Evolutionary conservation across 2,329 filamentous ascomycete genomes (phyloP).

Genomic region (Colletotrichum destructivum): DNA sequence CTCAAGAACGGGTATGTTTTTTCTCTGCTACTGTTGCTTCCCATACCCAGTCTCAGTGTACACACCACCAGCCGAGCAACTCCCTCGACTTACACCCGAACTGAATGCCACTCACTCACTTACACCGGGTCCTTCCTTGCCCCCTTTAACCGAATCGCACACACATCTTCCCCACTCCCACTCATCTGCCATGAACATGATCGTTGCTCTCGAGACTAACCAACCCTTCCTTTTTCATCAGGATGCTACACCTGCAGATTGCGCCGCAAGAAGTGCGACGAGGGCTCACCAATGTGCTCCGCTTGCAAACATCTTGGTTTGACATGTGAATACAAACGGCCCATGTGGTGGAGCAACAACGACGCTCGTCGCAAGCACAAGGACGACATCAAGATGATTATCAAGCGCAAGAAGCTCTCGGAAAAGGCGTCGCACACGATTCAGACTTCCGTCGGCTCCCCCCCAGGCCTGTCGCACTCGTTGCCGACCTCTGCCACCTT

Average conservation of each 20-base stretch:
- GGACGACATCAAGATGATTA: conserved; percentile 96
- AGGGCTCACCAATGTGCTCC: conserved; percentile 73
- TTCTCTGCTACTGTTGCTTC: conserved; percentile 35
- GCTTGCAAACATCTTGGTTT: conserved; percentile 84
- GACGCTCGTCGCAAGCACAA: conserved; percentile 90
- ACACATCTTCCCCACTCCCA: conserved; percentile 27
- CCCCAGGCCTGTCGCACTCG: conserved; percentile 85
- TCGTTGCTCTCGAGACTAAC: conserved; percentile 28
- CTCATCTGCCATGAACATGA: conserved; percentile 41
- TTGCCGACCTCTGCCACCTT: conserved; percentile 85
- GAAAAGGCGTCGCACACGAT: conserved; percentile 81
- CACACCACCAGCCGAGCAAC: conserved; percentile 18
- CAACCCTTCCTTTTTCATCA: conserved; percentile 47
- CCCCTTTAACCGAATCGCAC: conserved; percentile 44
- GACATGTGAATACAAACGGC: conserved; percentile 95
- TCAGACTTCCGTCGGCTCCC: conserved; percentile 74
- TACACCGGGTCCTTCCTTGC: conserved; percentile 28
- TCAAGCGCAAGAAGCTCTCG: conserved; percentile 95
- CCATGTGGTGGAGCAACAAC: conserved; percentile 97
- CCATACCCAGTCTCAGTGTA: conserved; percentile 39
- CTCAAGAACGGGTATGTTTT: conserved; percentile 87
- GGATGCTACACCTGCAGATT: conserved; percentile 80
- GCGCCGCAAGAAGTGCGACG: conserved; percentile 79
- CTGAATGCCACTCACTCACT: conserved; percentile 37
- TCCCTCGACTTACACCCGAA: conserved; percentile 51